phyloP scores from a whole-genome alignment of 345 rosid species.

The Syzygium oleosum region DNA sequence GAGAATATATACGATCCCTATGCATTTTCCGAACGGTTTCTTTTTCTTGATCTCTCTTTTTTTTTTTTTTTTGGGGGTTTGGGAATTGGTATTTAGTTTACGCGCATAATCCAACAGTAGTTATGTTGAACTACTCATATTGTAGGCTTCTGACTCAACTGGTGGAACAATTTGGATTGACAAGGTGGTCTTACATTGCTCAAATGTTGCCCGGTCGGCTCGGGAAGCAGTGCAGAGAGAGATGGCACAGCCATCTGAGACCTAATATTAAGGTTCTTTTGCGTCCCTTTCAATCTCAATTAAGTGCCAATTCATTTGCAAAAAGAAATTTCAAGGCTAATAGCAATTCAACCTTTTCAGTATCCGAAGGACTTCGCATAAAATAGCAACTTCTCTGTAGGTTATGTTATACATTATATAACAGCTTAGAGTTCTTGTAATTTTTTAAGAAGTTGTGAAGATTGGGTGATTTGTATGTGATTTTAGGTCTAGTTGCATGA shows the following conservation, averaged over 20 bases:
- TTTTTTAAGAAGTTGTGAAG: not conserved
- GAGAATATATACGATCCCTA: not conserved
- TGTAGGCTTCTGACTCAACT: slow-evolving; percentile 47
- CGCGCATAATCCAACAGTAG: not conserved
- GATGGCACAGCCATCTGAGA: slow-evolving; percentile 92
- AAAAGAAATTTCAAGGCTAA: not conserved
- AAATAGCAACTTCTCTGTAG: not conserved
- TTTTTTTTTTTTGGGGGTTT: not conserved
- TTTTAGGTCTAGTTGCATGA: not conserved
- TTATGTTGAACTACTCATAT: not conserved
- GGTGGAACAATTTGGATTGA: slow-evolving; percentile 60
- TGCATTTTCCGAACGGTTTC: not conserved
- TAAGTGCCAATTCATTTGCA: not conserved
- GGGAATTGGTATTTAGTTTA: not conserved
- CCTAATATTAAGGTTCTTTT: slow-evolving; percentile 75
- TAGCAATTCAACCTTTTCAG: not conserved
- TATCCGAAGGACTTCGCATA: not conserved
- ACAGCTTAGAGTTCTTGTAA: not conserved
- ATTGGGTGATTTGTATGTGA: not conserved
- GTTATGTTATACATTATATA: not conserved
- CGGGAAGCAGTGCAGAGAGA: slow-evolving; percentile 95
- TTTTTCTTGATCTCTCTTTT: not conserved
- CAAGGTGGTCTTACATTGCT: slow-evolving; percentile 78
- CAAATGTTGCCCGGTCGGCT: slow-evolving; percentile 73
- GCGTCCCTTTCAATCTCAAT: not conserved